These are phyloP conservation scores for Betula pendula DNA, from an alignment of 306 rosid species.

Conservation along the genomic window DNA sequence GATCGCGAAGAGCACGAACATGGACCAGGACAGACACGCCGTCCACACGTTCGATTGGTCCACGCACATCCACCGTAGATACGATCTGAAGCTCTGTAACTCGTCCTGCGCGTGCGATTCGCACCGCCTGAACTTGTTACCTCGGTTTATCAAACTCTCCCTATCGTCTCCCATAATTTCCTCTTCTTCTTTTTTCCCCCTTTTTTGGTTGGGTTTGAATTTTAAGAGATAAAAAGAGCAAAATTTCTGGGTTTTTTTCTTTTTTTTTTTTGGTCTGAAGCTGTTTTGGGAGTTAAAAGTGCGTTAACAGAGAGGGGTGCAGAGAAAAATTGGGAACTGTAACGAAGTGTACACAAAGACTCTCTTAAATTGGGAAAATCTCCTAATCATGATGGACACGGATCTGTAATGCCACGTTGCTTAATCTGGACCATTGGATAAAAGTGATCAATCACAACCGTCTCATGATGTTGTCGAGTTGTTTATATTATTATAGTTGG, in stretches of 20 bases:
- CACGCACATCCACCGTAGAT: conserved; percentile 87
- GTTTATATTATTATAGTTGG: too few relatives aligned
- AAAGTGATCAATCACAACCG: too few relatives aligned
- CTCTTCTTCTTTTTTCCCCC: neutral
- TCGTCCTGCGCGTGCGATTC: conserved; percentile 65
- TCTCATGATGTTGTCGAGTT: too few relatives aligned
- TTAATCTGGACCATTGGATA: too few relatives aligned
- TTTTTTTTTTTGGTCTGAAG: too few relatives aligned
- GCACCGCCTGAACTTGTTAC: conserved; percentile 39
- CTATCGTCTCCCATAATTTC: conserved; percentile 25
- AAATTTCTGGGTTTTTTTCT: neutral
- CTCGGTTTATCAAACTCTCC: conserved; percentile 33
- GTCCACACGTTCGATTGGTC: conserved; percentile 71
- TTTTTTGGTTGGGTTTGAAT: neutral
- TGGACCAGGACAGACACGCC: conserved; percentile 64
- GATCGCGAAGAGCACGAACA: conserved; percentile 58
- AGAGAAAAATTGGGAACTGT: too few relatives aligned
- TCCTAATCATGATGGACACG: too few relatives aligned
- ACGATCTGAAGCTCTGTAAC: conserved; percentile 65
- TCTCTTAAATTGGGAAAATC: too few relatives aligned
- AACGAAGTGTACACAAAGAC: too few relatives aligned
- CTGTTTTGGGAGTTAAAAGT: too few relatives aligned
- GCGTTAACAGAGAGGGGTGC: too few relatives aligned
- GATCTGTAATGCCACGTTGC: too few relatives aligned
- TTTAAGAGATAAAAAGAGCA: neutral